These are phyloP conservation scores for Annulohypoxylon stygium DNA, from an alignment of 495 filamentous ascomycete genomes.

Conservation along the genomic window DNA sequence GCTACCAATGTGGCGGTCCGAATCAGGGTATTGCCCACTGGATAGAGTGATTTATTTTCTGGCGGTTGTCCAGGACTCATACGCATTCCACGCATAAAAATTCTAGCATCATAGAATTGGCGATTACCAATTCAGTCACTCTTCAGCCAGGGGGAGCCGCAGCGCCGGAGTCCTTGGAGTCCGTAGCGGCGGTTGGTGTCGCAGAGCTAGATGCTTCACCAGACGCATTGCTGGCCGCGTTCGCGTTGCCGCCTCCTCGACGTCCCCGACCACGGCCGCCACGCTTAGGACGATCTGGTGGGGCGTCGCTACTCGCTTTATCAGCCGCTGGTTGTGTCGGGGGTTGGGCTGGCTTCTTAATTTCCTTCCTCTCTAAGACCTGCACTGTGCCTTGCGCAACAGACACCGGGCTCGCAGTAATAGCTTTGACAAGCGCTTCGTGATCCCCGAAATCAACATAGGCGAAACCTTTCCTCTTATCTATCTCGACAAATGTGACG, in stretches of 20 bases:
- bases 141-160: slow-evolving; percentile 23
- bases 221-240: slow-evolving; percentile 12
- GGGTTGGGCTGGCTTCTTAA: slow-evolving; percentile 45
- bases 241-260: slow-evolving; percentile 31
- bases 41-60: not conserved
- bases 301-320: slow-evolving; percentile 31
- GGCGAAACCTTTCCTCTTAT: slow-evolving; percentile 92
- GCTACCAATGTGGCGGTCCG: not conserved
- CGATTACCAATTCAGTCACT: not conserved
- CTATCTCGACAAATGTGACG: slow-evolving; percentile 84
- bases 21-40: no score
- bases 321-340: slow-evolving; percentile 30
- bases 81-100: not conserved
- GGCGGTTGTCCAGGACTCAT: not conserved
- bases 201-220: slow-evolving; percentile 29
- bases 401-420: slow-evolving; percentile 81
- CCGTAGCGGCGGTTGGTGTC: slow-evolving; percentile 1
- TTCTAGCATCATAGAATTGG: not conserved
- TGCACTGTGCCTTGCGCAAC: slow-evolving; percentile 88
- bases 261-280: slow-evolving; percentile 42
- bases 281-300: slow-evolving; percentile 43
- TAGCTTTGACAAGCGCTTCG: slow-evolving; percentile 78
- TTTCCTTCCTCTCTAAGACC: slow-evolving; percentile 83
- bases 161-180: slow-evolving; percentile 14
- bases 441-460: slow-evolving; percentile 86